Percentiles rank a stretch among this genome's conserved stretches.
Conservation (phyloP, 306 rosid genomes). For the Sphenostylis stenocarpa region DNA sequence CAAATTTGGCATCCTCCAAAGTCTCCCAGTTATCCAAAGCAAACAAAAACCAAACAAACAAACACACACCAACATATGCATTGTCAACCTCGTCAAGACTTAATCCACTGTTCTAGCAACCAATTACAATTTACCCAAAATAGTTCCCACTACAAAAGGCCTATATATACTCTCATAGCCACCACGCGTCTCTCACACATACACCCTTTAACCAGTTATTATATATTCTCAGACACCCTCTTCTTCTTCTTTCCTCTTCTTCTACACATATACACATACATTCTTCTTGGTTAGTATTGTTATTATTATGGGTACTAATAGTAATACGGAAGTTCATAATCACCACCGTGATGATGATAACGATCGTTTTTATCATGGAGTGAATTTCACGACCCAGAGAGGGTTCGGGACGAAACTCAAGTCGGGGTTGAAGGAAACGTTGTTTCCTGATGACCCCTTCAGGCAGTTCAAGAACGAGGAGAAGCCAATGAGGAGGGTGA, state of each 20-base stretch:
- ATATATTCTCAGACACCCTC: too few species aligned
- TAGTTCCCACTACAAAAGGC: background rate
- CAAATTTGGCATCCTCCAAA: background rate
- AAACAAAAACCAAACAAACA: too few species aligned
- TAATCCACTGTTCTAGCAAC: background rate
- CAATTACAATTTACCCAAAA: background rate
- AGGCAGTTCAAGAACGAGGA: slow-evolving; percentile 39
- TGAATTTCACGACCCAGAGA: slow-evolving; percentile 50
- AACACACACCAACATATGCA: too few species aligned
- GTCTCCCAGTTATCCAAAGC: background rate
- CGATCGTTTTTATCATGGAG: slow-evolving; percentile 4
- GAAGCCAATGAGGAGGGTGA: background rate
- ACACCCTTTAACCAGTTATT: background rate
- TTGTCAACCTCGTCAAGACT: background rate
- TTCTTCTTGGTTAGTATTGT: background rate
- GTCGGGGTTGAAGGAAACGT: slow-evolving; percentile 55
- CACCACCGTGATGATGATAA: background rate
- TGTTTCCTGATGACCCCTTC: slow-evolving; percentile 80
- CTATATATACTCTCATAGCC: slow-evolving; percentile 6
- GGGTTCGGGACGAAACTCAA: slow-evolving; percentile 36
- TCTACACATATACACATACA: background rate
- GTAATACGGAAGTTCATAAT: background rate
- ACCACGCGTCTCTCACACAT: background rate
- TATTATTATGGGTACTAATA: background rate
- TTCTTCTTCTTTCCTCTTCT: too few species aligned